Evolutionary conservation across 1,284 basidiomycete species (phyloP).

Genomic region (Microbotryum saponariae): DNA sequence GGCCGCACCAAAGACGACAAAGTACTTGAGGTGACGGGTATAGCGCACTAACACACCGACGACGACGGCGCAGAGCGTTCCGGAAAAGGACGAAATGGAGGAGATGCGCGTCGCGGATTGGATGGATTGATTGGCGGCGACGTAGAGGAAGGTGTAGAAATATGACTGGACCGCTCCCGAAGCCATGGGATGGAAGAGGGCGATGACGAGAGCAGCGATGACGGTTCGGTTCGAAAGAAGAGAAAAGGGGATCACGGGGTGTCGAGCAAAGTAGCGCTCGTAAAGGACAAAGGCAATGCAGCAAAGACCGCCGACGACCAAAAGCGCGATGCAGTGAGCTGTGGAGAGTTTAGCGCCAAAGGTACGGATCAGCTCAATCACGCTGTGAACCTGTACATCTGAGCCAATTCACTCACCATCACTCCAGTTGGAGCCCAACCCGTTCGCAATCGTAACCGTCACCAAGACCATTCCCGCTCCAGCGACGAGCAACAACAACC

Average conservation of each 20-base stretch:
- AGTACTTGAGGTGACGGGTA: constrained; percentile 38
- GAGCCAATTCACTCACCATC: constrained; percentile 16
- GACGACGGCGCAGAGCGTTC: constrained; percentile 35
- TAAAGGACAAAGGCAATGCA: constrained; percentile 37
- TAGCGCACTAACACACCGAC: constrained; percentile 33
- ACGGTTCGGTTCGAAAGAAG: constrained; percentile 40
- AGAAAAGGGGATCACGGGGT: constrained; percentile 40
- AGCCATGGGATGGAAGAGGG: constrained; percentile 39
- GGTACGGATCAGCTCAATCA: too few species aligned
- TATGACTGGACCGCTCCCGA: constrained; percentile 38
- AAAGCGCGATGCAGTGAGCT: constrained; percentile 39
- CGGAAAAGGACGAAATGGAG: constrained; percentile 35
- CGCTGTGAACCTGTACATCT: too few species aligned
- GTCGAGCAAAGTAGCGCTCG: constrained; percentile 38
- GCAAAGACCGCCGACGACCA: constrained; percentile 36
- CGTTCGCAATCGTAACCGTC: constrained; percentile 41
- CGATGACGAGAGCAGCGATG: constrained; percentile 37
- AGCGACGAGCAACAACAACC: constrained; percentile 41
- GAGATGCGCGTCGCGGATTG: constrained; percentile 37
- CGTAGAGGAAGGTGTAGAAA: constrained; percentile 36
- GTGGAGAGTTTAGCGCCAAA: too few species aligned
- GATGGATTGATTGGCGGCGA: constrained; percentile 36
- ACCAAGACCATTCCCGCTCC: constrained; percentile 41
- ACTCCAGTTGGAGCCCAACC: constrained; percentile 37
- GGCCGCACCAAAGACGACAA: constrained; percentile 38